A percentile compares a stretch with the other conserved stretches of the same genome.
phyloP scores from a whole-genome alignment of 2,329 filamentous ascomycete species.

The Hymenoscyphus linearis region DNA sequence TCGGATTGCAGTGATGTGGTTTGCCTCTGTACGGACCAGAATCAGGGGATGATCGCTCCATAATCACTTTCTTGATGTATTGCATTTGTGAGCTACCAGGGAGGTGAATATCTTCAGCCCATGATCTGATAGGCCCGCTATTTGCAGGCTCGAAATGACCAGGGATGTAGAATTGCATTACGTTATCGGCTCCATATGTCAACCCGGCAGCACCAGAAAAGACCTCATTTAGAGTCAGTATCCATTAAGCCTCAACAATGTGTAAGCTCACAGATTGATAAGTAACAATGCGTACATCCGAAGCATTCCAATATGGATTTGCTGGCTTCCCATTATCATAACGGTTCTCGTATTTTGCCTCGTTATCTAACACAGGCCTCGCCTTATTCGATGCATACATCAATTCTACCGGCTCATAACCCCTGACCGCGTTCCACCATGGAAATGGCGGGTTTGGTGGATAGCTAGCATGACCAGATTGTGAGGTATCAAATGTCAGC shows the following conservation, averaged over 20 bases:
- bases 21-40: neutral
- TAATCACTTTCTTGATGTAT: slow-evolving; percentile 6
- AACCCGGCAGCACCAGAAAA: neutral
- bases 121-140: neutral
- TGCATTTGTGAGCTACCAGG: slow-evolving; percentile 5
- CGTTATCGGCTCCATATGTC: neutral
- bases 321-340: neutral
- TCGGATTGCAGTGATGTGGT: neutral
- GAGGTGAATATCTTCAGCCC: slow-evolving; percentile 3
- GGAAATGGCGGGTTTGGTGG: neutral
- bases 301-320: neutral
- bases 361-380: neutral
- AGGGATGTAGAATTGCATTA: slow-evolving; percentile 1
- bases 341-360: neutral
- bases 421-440: slow-evolving; percentile 1
- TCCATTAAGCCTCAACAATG: too few relatives aligned
- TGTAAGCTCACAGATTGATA: neutral
- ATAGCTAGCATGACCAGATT: neutral
- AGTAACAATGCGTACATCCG: neutral
- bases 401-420: neutral
- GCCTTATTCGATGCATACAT: neutral
- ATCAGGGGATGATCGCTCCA: neutral
- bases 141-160: neutral
- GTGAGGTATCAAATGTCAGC: neutral
- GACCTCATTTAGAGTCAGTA: neutral